These are phyloP conservation scores for Pichia sorboxylosa DNA, from an alignment of 1,139 yeast species.

Conservation along the genomic window DNA sequence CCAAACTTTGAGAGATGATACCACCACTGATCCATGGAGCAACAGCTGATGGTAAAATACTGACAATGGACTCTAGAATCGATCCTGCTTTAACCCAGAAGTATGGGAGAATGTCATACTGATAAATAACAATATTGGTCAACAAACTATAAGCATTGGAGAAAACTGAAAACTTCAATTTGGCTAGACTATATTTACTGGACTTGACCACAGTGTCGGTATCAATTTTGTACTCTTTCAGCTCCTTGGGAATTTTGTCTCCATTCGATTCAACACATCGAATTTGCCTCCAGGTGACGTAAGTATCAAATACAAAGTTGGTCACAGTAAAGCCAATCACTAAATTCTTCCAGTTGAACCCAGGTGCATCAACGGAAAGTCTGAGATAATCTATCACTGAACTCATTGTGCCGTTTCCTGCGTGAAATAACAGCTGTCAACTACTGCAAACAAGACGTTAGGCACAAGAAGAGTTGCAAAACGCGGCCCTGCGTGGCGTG, in stretches of 20 bases:
- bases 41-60: slow-evolving; percentile 4
- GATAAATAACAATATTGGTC: slow-evolving; percentile 47
- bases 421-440: too few relatives aligned
- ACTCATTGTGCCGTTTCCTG: too few relatives aligned
- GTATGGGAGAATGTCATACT: slow-evolving; percentile 55
- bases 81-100: slow-evolving; percentile 45
- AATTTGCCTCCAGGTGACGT: slow-evolving; percentile 68
- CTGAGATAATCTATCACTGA: slow-evolving; percentile 24
- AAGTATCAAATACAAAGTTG: slow-evolving; percentile 64
- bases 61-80: slow-evolving; percentile 14
- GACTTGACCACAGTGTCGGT: slow-evolving; percentile 68
- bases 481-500: background rate
- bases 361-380: slow-evolving; percentile 37
- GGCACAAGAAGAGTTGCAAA: background rate
- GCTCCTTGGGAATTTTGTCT: slow-evolving; percentile 47
- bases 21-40: slow-evolving; percentile 8
- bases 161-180: slow-evolving; percentile 57
- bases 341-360: slow-evolving; percentile 67
- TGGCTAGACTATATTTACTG: slow-evolving; percentile 74
- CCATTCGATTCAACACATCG: slow-evolving; percentile 43
- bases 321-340: slow-evolving; percentile 67
- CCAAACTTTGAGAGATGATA: slow-evolving; percentile 12
- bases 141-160: slow-evolving; percentile 39
- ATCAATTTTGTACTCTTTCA: slow-evolving; percentile 44
- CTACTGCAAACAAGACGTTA: background rate